phyloP scores from a whole-genome alignment of 352 stramenopile genomes.

The Elongisporangium anandrum region DNA sequence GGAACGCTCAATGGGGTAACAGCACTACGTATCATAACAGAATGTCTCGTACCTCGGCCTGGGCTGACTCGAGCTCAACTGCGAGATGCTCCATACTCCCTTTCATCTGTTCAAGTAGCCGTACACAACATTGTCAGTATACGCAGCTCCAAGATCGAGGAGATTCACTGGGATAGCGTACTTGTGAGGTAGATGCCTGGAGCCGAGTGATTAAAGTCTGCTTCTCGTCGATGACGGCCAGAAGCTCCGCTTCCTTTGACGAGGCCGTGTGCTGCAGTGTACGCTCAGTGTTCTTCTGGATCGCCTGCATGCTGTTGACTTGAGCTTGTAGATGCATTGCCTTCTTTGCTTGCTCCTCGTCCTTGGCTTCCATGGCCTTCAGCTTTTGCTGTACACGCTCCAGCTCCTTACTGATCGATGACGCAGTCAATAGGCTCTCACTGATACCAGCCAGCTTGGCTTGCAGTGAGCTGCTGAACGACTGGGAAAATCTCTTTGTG shows the following conservation, averaged over 20 bases:
- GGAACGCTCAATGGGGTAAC: not conserved
- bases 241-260: slow-evolving; percentile 23
- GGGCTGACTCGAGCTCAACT: slow-evolving; percentile 43
- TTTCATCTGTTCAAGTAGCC: slow-evolving; percentile 15
- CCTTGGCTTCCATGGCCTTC: slow-evolving; percentile 10
- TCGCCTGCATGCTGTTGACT: slow-evolving; percentile 20
- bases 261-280: slow-evolving; percentile 18
- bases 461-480: slow-evolving; percentile 1
- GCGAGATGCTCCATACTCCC: slow-evolving; percentile 36
- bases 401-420: slow-evolving; percentile 2
- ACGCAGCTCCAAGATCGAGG: not conserved
- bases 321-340: slow-evolving; percentile 24
- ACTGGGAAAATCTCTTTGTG: not conserved
- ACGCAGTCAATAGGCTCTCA: slow-evolving; percentile 4
- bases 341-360: slow-evolving; percentile 25
- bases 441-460: slow-evolving; percentile 11
- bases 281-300: slow-evolving; percentile 7
- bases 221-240: slow-evolving; percentile 16
- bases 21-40: not conserved
- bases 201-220: slow-evolving; percentile 20
- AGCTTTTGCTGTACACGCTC: slow-evolving; percentile 9
- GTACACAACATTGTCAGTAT: not conserved
- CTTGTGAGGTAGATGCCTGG: slow-evolving; percentile 20
- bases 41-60: slow-evolving; percentile 33
- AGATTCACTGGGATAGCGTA: not conserved